A percentile compares a stretch with the other conserved stretches of the same genome.
These are phyloP conservation scores for Porcisia hertigi DNA, from an alignment of 208 protist genomes.

Conservation along the genomic window DNA sequence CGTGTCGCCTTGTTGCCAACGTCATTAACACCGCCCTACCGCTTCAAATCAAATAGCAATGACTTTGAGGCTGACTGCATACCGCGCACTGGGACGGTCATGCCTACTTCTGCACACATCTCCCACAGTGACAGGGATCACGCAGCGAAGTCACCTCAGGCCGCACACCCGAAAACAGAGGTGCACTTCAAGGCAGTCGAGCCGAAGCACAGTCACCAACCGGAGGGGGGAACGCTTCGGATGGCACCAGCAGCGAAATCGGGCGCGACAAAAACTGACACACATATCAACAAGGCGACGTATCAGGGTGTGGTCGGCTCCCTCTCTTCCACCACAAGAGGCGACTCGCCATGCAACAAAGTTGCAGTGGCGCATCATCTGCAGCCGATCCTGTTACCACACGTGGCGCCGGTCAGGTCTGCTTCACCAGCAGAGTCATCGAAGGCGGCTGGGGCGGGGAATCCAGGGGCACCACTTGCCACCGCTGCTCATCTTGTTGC, in stretches of 20 bases:
- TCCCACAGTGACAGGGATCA: background rate
- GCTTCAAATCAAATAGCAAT: background rate
- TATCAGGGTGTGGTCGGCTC: background rate
- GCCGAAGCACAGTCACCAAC: constrained; percentile 52
- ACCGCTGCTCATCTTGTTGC: background rate
- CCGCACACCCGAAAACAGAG: constrained; percentile 33
- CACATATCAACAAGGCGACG: background rate
- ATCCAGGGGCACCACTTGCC: background rate
- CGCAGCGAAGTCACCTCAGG: constrained; percentile 21
- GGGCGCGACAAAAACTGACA: background rate
- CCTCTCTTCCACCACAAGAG: background rate
- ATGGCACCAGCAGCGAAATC: constrained; percentile 8
- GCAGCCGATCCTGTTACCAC: constrained; percentile 23
- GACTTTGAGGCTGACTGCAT: background rate
- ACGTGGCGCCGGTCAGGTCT: background rate
- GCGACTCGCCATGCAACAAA: background rate
- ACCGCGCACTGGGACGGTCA: background rate
- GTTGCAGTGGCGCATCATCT: constrained; percentile 30
- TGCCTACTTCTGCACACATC: constrained; percentile 1
- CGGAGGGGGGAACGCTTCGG: constrained; percentile 38
- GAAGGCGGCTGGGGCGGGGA: background rate
- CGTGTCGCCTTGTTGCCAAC: constrained; percentile 21
- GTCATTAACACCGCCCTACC: background rate
- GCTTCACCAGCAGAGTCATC: background rate
- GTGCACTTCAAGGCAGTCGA: constrained; percentile 49